phyloP scores from a whole-genome alignment of 1,284 basidiomycete genomes.

The Ustanciosporium gigantosporum region DNA sequence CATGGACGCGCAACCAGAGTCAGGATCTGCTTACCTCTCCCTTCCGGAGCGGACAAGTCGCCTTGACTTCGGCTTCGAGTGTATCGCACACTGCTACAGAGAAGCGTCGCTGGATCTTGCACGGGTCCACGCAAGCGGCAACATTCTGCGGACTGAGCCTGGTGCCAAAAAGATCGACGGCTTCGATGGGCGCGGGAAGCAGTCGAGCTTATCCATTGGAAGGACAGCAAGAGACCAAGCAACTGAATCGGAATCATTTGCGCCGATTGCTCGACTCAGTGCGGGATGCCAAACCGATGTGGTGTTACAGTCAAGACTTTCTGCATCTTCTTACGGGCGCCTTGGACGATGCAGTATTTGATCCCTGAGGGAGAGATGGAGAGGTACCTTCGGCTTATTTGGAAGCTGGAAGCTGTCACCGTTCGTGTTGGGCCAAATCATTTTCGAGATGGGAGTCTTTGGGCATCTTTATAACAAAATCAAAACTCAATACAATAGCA shows the following conservation, averaged over 20 bases:
- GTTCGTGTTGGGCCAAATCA: too few relatives aligned
- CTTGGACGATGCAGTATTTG: too few relatives aligned
- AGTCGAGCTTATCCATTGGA: background rate
- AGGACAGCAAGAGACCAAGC: background rate
- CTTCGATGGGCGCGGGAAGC: too few relatives aligned
- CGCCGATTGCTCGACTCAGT: conserved; percentile 10
- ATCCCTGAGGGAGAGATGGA: too few relatives aligned
- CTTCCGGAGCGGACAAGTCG: conserved; percentile 1
- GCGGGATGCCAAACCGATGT: conserved; percentile 7
- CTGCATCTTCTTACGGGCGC: background rate
- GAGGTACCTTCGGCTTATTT: too few relatives aligned
- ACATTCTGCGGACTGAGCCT: conserved; percentile 19
- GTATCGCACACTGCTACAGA: conserved; percentile 1
- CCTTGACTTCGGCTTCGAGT: conserved; percentile 6
- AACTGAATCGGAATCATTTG: conserved; percentile 3
- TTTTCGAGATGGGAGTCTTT: too few relatives aligned
- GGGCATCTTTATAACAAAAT: too few relatives aligned
- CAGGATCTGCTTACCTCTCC: background rate
- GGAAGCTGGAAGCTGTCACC: too few relatives aligned
- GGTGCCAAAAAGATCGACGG: too few relatives aligned
- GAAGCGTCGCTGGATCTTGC: conserved; percentile 27
- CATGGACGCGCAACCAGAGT: background rate
- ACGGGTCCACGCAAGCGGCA: conserved; percentile 10
- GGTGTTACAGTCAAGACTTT: conserved; percentile 25
- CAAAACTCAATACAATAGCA: too few relatives aligned